A percentile compares a stretch with the other conserved stretches of the same genome.
Evolutionary conservation across 768 basidiomycete genomes (phyloP).

Genomic region (Kwoniella dendrophila): DNA sequence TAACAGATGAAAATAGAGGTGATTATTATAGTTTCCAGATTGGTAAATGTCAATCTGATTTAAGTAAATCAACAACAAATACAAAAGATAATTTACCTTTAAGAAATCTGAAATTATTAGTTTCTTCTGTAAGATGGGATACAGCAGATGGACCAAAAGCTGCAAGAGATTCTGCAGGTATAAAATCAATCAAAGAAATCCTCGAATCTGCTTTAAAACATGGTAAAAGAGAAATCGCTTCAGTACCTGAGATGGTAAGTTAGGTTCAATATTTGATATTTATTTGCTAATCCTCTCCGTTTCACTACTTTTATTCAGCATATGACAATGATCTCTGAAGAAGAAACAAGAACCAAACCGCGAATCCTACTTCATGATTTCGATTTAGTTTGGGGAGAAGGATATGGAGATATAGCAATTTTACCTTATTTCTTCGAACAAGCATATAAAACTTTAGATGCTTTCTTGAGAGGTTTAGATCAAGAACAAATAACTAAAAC

Average conservation of each 20-base stretch:
- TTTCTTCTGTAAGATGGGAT: conserved; percentile 33
- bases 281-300: background rate
- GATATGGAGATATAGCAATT: conserved; percentile 42
- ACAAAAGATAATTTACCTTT: conserved; percentile 25
- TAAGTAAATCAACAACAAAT: conserved; percentile 29
- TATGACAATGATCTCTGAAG: conserved; percentile 44
- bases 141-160: conserved; percentile 30
- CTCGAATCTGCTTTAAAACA: conserved; percentile 32
- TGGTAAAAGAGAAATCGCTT: conserved; percentile 36
- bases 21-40: conserved; percentile 50
- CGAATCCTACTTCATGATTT: conserved; percentile 44
- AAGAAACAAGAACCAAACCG: conserved; percentile 29
- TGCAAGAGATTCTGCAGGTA: conserved; percentile 21
- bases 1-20: conserved; percentile 20
- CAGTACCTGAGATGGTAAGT: conserved; percentile 43
- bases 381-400: conserved; percentile 41
- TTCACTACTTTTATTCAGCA: conserved; percentile 15
- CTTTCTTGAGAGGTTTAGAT: conserved; percentile 38
- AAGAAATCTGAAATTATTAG: conserved; percentile 35
- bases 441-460: conserved; percentile 34
- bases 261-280: background rate
- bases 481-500: conserved; percentile 34
- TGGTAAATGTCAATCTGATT: conserved; percentile 38
- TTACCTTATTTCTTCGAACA: conserved; percentile 41
- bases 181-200: conserved; percentile 32